Percentiles rank a stretch among this genome's conserved stretches.
Conservation (phyloP, 1,284 basidiomycete genomes). For the Cutaneotrichosporon curvatum region DNA sequence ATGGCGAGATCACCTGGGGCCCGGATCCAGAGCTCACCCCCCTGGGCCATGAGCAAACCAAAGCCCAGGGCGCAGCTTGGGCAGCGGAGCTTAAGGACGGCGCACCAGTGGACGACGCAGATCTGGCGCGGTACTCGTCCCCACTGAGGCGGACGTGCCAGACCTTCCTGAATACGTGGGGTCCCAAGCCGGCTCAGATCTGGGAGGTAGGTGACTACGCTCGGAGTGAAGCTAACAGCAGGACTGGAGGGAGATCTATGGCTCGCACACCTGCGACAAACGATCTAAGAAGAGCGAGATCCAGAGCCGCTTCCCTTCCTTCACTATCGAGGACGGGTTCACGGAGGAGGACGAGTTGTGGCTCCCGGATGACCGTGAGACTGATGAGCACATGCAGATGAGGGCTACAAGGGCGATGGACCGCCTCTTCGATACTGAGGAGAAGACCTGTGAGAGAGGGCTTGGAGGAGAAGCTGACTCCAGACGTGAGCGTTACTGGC, state of each 20-base stretch:
- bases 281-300: constrained; percentile 51
- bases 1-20: constrained; percentile 69
- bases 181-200: constrained; percentile 40
- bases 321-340: constrained; percentile 60
- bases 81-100: constrained; percentile 51
- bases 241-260: constrained; percentile 43
- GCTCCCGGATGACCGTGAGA: constrained; percentile 61
- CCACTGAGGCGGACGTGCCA: constrained; percentile 65
- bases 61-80: constrained; percentile 55
- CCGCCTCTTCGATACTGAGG: constrained; percentile 53
- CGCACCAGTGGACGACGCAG: constrained; percentile 58
- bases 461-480: background rate
- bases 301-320: constrained; percentile 54
- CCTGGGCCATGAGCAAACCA: constrained; percentile 60
- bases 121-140: constrained; percentile 57
- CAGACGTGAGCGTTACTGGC: constrained; percentile 48
- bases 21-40: constrained; percentile 70
- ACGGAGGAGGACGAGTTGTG: constrained; percentile 66
- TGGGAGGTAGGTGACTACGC: constrained; percentile 32
- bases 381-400: constrained; percentile 52
- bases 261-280: constrained; percentile 43
- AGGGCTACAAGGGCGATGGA: constrained; percentile 59
- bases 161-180: constrained; percentile 62
- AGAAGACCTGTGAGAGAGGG: constrained; percentile 51
- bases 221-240: constrained; percentile 2